Percentiles rank a stretch among this genome's conserved stretches.
phyloP scores from a whole-genome alignment of 352 stramenopile genomes.

The Phytophthora chlamydospora region DNA sequence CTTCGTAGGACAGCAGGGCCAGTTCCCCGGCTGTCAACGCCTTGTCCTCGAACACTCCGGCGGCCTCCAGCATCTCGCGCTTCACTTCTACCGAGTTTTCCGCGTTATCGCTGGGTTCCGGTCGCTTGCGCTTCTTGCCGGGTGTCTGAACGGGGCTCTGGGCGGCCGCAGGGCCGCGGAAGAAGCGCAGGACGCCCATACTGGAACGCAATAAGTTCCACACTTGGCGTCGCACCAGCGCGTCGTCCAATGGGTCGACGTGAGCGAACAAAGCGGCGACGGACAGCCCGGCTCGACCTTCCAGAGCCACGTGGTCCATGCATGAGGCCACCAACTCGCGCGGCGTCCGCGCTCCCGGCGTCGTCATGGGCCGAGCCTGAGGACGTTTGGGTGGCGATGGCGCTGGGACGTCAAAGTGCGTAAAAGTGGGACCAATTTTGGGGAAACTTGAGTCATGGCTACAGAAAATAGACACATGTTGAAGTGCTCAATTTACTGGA shows the following conservation, averaged over 20 bases:
- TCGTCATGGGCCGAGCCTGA: conserved; percentile 7
- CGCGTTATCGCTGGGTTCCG: conserved; percentile 10
- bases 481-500: too few species aligned
- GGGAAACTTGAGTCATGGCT: too few species aligned
- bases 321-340: conserved; percentile 59
- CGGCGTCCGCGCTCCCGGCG: conserved; percentile 19
- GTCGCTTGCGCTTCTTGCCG: conserved; percentile 69
- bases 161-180: conserved; percentile 15
- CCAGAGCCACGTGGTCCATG: conserved; percentile 70
- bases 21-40: conserved; percentile 23
- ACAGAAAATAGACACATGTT: too few species aligned
- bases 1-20: conserved; percentile 29
- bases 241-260: conserved; percentile 51
- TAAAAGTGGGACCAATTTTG: too few species aligned
- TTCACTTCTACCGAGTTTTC: conserved; percentile 25
- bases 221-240: conserved; percentile 49
- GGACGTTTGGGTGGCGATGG: too few species aligned
- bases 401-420: too few species aligned
- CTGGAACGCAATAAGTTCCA: conserved; percentile 59
- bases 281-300: conserved; percentile 52
- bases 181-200: conserved; percentile 58
- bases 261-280: conserved; percentile 46
- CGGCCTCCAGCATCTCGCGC: conserved; percentile 19
- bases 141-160: background rate
- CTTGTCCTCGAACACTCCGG: background rate